Base-by-base conservation (phyloP, 2,329 filamentous ascomycete species). In the Pseudohalonectria lignicola region DNA sequence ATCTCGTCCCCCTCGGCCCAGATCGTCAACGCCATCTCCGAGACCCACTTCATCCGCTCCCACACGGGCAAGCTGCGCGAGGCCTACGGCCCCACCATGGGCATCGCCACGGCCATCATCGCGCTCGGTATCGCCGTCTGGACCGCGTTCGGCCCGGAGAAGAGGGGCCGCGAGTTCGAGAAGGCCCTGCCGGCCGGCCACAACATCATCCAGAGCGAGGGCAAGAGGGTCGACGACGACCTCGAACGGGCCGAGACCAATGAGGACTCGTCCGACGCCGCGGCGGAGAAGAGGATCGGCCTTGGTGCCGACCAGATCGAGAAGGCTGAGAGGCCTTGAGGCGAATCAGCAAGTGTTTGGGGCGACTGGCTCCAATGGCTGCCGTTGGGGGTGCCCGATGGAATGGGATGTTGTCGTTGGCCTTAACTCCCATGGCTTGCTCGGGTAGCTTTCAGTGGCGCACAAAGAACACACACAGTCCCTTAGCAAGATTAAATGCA, bases 61-160 rank as follows among this genome's bases (percentile, higher is more conserved):
- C 52, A 53, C 5, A 61, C 64, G 9, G 81, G 82, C 3, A 54
- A 75, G 40, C 55, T 53, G 4, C 81, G 76, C 2, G 73, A 82
- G 36, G 80, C 79, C 0, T 87, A 87, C 47, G 83, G 82, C 0
- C 82, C 79, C 0, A 74, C 74, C 13, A 88, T 86, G 83, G 82
- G 72, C 11, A 64, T 86, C 39, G 82, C 79, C 4, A 87, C 82
- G 3, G 82, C 78, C 2, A 87, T 88, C 47, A 86, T 87, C 45
- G 79, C 77, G 1, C 33, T 74, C 0, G 82, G 82, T 2, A 86
- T 88, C 43, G 64, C 70, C 10, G 52, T 79, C 17, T 86, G 81
- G 1, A 74, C 77, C 4, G 74, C 79, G 21, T 52, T 87, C 39
- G 84, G 84, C 0, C 82, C 82, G 0, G 84, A 88, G 69, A 82